Percentiles rank a stretch among this genome's conserved stretches.
These are phyloP conservation scores for Cutaneotrichosporon cyanovorans DNA, from an alignment of 1,284 basidiomycete species.

Conservation along the genomic window DNA sequence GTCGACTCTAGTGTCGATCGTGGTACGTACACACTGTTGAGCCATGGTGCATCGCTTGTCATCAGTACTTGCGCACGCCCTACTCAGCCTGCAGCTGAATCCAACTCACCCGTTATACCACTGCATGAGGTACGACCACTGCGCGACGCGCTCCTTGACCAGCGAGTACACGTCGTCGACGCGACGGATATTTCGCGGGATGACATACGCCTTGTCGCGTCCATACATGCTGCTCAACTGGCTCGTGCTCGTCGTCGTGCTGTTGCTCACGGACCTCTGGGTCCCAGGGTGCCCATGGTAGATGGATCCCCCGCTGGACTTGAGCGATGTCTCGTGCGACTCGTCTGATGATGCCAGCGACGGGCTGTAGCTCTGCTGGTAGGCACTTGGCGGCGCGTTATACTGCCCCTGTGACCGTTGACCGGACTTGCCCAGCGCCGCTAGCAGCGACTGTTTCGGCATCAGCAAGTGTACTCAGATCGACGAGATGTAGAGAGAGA, in stretches of 20 bases:
- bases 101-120: constrained; percentile 41
- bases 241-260: constrained; percentile 5
- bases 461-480: not conserved
- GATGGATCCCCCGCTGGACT: constrained; percentile 1
- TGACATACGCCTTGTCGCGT: constrained; percentile 1
- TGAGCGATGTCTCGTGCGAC: constrained; percentile 10
- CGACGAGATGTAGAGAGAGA: not conserved
- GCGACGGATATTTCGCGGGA: constrained; percentile 15
- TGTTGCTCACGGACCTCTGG: constrained; percentile 3
- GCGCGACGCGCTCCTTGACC: constrained; percentile 32
- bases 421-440: constrained; percentile 21
- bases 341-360: constrained; percentile 16
- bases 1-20: constrained; percentile 28
- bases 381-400: constrained; percentile 11
- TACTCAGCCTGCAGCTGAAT: not conserved
- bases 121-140: constrained; percentile 42
- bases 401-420: constrained; percentile 9
- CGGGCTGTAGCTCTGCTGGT: constrained; percentile 10
- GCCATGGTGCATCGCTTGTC: constrained; percentile 40
- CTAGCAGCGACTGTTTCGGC: constrained; percentile 21
- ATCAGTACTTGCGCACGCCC: not conserved
- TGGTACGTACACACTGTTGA: constrained; percentile 41
- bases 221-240: constrained; percentile 7
- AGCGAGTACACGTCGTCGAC: constrained; percentile 37
- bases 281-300: constrained; percentile 1